phyloP scores from a whole-genome alignment of 148 eudicot genomes.

The Chenopodium formosanum region DNA sequence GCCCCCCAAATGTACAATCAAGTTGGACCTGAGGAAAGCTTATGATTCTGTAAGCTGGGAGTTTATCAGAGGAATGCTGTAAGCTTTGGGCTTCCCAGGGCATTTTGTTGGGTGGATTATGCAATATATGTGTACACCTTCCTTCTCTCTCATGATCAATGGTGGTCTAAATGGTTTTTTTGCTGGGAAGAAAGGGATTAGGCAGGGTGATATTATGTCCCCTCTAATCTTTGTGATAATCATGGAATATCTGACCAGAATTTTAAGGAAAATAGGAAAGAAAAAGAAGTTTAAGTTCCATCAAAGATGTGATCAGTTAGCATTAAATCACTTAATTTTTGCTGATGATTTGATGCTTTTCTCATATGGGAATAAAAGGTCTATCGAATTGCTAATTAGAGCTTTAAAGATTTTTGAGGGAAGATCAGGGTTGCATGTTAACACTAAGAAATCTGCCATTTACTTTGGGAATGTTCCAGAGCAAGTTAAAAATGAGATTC shows the following conservation, averaged over 20 bases:
- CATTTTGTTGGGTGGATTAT: neutral
- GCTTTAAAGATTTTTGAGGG: neutral
- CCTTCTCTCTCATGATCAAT: neutral
- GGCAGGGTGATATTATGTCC: neutral
- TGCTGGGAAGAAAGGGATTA: neutral
- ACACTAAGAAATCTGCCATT: neutral
- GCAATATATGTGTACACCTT: neutral
- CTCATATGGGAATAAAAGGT: neutral
- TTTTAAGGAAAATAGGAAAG: neutral
- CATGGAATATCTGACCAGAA: neutral
- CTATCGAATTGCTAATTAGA: neutral
- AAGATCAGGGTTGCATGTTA: neutral
- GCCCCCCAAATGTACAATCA: neutral
- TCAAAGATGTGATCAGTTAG: neutral
- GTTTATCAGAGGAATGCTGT: neutral
- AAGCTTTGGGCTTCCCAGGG: neutral
- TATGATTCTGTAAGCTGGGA: neutral
- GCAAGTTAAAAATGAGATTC: neutral
- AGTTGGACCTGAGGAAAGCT: neutral
- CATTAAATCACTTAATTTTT: neutral
- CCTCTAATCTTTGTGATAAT: neutral
- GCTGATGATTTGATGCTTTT: slow-evolving; percentile 8
- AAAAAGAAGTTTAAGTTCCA: neutral
- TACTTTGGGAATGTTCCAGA: neutral
- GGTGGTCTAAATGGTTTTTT: neutral